These are phyloP conservation scores for Cyclaneusma minus DNA, from an alignment of 2,329 filamentous ascomycete species.

Conservation along the genomic window DNA sequence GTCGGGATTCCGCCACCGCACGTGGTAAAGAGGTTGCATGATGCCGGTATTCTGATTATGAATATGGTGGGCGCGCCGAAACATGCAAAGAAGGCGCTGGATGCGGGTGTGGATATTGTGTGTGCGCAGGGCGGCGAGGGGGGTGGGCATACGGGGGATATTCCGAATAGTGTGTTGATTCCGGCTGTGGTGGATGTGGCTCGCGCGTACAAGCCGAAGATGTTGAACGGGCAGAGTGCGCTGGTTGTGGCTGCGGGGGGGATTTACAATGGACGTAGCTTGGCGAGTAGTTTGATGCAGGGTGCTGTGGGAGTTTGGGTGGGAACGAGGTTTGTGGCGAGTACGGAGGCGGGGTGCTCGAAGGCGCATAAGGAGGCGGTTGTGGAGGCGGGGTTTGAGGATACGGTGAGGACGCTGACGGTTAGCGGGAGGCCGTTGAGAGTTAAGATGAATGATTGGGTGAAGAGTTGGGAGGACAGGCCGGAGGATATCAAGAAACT, in stretches of 20 bases:
- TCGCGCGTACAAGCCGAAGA: conserved; percentile 48
- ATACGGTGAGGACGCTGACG: conserved; percentile 71
- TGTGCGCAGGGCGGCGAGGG: conserved; percentile 90
- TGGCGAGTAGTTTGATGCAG: conserved; percentile 74
- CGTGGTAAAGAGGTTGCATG: conserved; percentile 64
- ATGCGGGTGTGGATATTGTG: conserved; percentile 76
- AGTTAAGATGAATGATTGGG: conserved; percentile 70
- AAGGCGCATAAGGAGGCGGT: conserved; percentile 74
- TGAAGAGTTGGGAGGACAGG: conserved; percentile 63
- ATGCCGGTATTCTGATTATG: conserved; percentile 73
- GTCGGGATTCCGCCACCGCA: conserved; percentile 69
- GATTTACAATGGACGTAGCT: conserved; percentile 64
- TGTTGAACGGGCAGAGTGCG: conserved; percentile 53
- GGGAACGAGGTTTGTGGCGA: conserved; percentile 81
- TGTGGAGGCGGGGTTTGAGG: conserved; percentile 61
- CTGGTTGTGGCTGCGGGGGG: conserved; percentile 84
- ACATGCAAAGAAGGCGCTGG: conserved; percentile 78
- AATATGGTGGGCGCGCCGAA: conserved; percentile 94
- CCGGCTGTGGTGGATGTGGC: conserved; percentile 81
- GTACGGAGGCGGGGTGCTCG: conserved; percentile 65
- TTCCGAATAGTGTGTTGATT: conserved; percentile 73
- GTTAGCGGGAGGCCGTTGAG: conserved; percentile 69
- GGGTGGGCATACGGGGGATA: conserved; percentile 81
- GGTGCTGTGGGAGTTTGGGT: conserved; percentile 88
- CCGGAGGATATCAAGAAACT: conserved; percentile 62